A percentile compares a stretch with the other conserved stretches of the same genome.
Conservation (phyloP, 1,284 basidiomycete species). For the Malassezia slooffiae region DNA sequence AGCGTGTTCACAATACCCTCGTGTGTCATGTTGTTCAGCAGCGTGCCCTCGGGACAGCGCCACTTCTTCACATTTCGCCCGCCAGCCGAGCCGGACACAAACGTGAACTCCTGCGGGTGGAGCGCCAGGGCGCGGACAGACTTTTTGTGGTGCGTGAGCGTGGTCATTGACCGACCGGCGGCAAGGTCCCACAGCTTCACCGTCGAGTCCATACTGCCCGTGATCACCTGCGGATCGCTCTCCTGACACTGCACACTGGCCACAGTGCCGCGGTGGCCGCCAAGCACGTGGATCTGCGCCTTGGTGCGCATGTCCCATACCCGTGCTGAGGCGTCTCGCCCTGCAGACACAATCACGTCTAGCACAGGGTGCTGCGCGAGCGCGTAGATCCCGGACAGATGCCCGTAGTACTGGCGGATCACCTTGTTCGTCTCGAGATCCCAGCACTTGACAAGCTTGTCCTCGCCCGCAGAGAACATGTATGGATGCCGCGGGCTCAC, state of each 20-base stretch:
- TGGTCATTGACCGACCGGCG: constrained; percentile 88
- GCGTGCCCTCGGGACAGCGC: constrained; percentile 90
- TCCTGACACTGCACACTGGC: constrained; percentile 90
- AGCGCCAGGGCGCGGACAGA: constrained; percentile 80
- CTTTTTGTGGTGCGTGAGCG: constrained; percentile 97
- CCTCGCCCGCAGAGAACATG: constrained; percentile 91
- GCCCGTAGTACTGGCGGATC: constrained; percentile 94
- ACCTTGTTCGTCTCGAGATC: constrained; percentile 98
- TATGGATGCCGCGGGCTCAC: constrained; percentile 89
- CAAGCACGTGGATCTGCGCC: constrained; percentile 81
- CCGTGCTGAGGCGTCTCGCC: constrained; percentile 85
- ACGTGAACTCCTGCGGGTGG: constrained; percentile 78
- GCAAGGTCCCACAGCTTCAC: constrained; percentile 96
- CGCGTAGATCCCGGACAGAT: constrained; percentile 83
- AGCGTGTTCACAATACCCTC: constrained; percentile 96
- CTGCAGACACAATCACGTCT: constrained; percentile 84
- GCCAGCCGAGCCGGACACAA: constrained; percentile 84
- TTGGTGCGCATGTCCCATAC: constrained; percentile 99
- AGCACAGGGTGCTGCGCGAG: constrained; percentile 78
- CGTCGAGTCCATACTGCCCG: constrained; percentile 95
- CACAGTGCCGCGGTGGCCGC: constrained; percentile 86
- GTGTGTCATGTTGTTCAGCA: constrained; percentile 91
- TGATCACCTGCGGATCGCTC: constrained; percentile 92
- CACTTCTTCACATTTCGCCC: constrained; percentile 99
- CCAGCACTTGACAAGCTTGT: constrained; percentile 99